Base-by-base conservation (phyloP, 2,329 filamentous ascomycete species). In the Sclerotinia sclerotiorum region DNA sequence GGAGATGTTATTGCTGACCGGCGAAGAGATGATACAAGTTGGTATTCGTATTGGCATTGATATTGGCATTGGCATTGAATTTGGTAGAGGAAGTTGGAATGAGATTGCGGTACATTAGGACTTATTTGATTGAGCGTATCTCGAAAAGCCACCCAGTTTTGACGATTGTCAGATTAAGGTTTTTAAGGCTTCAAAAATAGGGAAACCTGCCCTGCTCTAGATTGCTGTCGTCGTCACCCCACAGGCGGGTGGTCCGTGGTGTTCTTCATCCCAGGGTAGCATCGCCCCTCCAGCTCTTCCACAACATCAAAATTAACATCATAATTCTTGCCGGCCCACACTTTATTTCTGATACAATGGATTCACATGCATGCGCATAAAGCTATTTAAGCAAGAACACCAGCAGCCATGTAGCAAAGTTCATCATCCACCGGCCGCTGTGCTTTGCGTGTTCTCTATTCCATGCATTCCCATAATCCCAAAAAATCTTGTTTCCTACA, bases 401-500 rank as follows among this genome's bases (percentile, higher is more conserved):
- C 1, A 15, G 7, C 29, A 32, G 32, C 5, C 19, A 1, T 19
- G 15, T 27, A 44, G 49, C 27, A 29, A 49, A 49, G 44, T 49
- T 6, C 27, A 48, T 48, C 42, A 61, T 60, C 13, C n/a, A 39
- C 21, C 35, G 29, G 61, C 49, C 62, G 62, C 57, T 32, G 49
- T 57, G 52, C 52, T 29, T 65, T 66, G 63, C 63, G 52, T 56
- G 64, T 66, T 58, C 54, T 21, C 51, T 60, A 35, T 54, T 44
- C 27, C 54, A 48, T 61, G 24, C 42, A 21, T 35, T 29, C 64
- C 32, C 51, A 29, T 57, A n/a, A n/a, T 13, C 44, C 32, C 8
- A 29, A 27, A 62, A 67, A 67, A 67, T 67, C 65, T 67, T 67
- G 65, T 67, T 67, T 67, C 60, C 29, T 32, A 62, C 29, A 13